Evolutionary conservation across 805 yeast genomes (phyloP).

Genomic region (Teunomyces stri): DNA sequence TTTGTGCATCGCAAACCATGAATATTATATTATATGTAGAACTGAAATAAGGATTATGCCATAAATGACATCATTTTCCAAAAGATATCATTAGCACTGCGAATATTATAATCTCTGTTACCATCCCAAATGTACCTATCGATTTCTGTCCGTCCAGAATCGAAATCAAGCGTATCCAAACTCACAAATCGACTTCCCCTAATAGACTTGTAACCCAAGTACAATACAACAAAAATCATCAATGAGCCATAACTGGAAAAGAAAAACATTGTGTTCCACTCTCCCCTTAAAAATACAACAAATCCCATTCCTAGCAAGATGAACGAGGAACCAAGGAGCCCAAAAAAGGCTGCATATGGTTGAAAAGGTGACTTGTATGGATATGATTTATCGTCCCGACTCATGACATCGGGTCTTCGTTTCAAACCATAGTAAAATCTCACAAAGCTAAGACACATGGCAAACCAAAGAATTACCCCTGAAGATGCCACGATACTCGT

Average conservation of each 20-base stretch:
- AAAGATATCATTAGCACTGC: conserved; percentile 31
- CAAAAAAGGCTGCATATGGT: conserved; percentile 65
- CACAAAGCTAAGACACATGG: conserved; percentile 63
- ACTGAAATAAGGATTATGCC: conserved; percentile 19
- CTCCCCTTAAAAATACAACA: conserved; percentile 53
- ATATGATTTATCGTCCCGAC: conserved; percentile 59
- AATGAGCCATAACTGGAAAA: conserved; percentile 65
- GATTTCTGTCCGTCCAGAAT: conserved; percentile 79
- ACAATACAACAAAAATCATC: conserved; percentile 50
- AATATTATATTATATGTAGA: background rate
- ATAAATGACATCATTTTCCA: conserved; percentile 32
- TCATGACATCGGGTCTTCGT: conserved; percentile 60
- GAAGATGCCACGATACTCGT: conserved; percentile 69
- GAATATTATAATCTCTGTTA: conserved; percentile 44
- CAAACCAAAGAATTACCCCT: conserved; percentile 77
- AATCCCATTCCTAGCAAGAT: conserved; percentile 60
- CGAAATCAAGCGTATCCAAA: conserved; percentile 74
- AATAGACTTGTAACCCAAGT: conserved; percentile 52
- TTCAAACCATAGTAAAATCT: conserved; percentile 63
- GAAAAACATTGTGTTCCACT: conserved; percentile 61
- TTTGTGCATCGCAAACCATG: too few relatives aligned
- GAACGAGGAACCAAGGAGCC: conserved; percentile 51
- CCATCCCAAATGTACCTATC: conserved; percentile 83
- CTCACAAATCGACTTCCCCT: conserved; percentile 65
- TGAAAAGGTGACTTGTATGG: conserved; percentile 71